phyloP scores from a whole-genome alignment of 768 basidiomycete genomes.

The Suillus brevipes region DNA sequence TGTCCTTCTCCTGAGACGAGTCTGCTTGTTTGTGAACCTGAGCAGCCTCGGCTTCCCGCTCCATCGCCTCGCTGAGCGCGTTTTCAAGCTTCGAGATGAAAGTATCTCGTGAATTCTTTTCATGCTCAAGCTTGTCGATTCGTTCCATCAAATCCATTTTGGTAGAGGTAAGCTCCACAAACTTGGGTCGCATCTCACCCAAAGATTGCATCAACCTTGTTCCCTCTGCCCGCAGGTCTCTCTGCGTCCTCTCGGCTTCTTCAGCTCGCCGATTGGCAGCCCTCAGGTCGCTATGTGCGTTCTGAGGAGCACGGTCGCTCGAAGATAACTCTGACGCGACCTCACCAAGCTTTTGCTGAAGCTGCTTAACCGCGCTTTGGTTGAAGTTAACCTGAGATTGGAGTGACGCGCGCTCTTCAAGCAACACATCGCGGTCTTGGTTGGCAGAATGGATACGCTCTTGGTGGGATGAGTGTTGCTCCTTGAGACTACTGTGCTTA shows the following conservation, averaged over 20 bases:
- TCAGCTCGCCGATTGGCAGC: slow-evolving; percentile 66
- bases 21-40: slow-evolving; percentile 46
- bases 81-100: slow-evolving; percentile 63
- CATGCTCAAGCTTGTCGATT: slow-evolving; percentile 54
- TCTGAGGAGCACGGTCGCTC: slow-evolving; percentile 54
- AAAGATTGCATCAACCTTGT: slow-evolving; percentile 76
- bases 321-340: slow-evolving; percentile 54
- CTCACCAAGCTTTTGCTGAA: slow-evolving; percentile 62
- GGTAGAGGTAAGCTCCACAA: slow-evolving; percentile 74
- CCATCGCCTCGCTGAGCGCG: slow-evolving; percentile 53
- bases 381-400: slow-evolving; percentile 47
- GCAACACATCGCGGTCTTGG: slow-evolving; percentile 48
- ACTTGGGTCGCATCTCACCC: slow-evolving; percentile 84
- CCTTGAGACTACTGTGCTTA: slow-evolving; percentile 48
- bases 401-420: slow-evolving; percentile 50
- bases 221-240: slow-evolving; percentile 75
- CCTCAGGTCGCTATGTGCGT: slow-evolving; percentile 64
- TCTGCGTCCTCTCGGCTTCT: slow-evolving; percentile 70
- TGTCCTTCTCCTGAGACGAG: slow-evolving; percentile 53
- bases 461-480: slow-evolving; percentile 39
- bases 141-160: slow-evolving; percentile 71
- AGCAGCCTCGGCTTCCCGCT: slow-evolving; percentile 48
- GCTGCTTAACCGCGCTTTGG: slow-evolving; percentile 46
- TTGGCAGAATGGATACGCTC: slow-evolving; percentile 45
- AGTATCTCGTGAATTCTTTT: slow-evolving; percentile 54